These are phyloP conservation scores for Gyromitra esculenta DNA, from an alignment of 2,329 filamentous ascomycete species.

Conservation along the genomic window DNA sequence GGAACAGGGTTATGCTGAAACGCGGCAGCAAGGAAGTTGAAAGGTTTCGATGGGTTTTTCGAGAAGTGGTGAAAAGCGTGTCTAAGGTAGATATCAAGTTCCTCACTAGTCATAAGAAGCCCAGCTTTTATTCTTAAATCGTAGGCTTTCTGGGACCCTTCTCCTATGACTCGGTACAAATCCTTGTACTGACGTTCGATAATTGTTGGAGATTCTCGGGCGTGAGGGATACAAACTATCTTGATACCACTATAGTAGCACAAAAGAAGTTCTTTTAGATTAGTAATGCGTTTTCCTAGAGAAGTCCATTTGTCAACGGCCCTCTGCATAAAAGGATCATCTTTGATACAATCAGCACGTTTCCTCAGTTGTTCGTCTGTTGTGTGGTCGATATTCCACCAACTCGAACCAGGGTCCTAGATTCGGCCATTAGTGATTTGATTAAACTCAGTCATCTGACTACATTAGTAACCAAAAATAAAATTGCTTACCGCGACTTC, in stretches of 20 bases:
- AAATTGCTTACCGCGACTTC: constrained; percentile 59
- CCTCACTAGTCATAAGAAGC: constrained; percentile 64
- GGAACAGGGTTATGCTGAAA: constrained; percentile 63
- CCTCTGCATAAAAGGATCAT: constrained; percentile 40
- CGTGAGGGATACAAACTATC: constrained; percentile 65
- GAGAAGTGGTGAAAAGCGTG: constrained; percentile 65
- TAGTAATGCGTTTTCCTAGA: constrained; percentile 63
- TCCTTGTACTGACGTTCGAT: constrained; percentile 65
- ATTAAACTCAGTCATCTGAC: neutral
- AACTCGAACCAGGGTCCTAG: constrained; percentile 57
- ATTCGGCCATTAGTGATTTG: neutral
- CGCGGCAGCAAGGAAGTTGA: constrained; percentile 66
- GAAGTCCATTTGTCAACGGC: constrained; percentile 61
- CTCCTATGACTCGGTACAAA: constrained; percentile 60
- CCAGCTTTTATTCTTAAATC: constrained; percentile 62
- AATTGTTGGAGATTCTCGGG: constrained; percentile 61
- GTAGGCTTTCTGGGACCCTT: constrained; percentile 62
- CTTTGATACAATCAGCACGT: constrained; percentile 59
- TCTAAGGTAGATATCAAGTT: constrained; percentile 64
- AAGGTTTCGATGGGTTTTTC: constrained; percentile 62
- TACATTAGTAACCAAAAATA: neutral
- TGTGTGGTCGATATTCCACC: constrained; percentile 63
- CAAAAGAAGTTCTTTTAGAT: constrained; percentile 63
- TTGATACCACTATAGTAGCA: constrained; percentile 66
- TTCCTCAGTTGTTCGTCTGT: constrained; percentile 61